phyloP scores from a whole-genome alignment of 164 flowering plant species.

The Malania oleifera region DNA sequence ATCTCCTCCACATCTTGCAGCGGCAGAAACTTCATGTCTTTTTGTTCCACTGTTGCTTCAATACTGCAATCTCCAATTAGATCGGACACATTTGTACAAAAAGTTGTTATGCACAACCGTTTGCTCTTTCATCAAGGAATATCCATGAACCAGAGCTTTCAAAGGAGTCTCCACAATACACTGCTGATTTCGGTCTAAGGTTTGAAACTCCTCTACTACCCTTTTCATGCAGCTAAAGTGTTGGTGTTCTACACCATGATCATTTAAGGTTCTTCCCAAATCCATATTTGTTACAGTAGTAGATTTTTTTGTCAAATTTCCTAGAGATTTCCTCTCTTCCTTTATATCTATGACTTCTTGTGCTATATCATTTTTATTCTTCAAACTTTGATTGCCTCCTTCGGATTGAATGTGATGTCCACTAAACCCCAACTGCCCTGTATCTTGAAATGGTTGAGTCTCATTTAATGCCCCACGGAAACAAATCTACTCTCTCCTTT shows the following conservation, averaged over 20 bases:
- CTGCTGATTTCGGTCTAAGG: constrained; percentile 12
- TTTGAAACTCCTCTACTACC: constrained; percentile 14
- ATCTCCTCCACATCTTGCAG: constrained; percentile 31
- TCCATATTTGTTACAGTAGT: constrained; percentile 17
- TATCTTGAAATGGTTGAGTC: constrained; percentile 7
- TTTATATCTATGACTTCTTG: constrained; percentile 1
- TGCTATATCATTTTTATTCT: neutral
- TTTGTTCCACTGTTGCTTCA: constrained; percentile 13
- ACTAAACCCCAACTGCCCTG: constrained; percentile 10
- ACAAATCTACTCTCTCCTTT: constrained; percentile 9
- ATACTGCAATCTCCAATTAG: constrained; percentile 18
- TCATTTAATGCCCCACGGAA: constrained; percentile 5
- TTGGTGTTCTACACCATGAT: constrained; percentile 4
- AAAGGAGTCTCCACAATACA: constrained; percentile 7
- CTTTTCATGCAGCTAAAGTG: neutral
- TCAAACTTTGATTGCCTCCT: constrained; percentile 6
- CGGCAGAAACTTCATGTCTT: constrained; percentile 9
- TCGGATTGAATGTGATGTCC: neutral
- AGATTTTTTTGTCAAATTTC: constrained; percentile 12
- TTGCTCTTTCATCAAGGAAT: constrained; percentile 42
- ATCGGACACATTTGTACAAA: constrained; percentile 28
- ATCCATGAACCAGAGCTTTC: constrained; percentile 40
- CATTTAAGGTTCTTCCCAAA: constrained; percentile 15
- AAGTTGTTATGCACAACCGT: constrained; percentile 46
- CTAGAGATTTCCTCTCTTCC: constrained; percentile 12